phyloP scores from a whole-genome alignment of 768 basidiomycete genomes.

The Filobasidium wieringae region DNA sequence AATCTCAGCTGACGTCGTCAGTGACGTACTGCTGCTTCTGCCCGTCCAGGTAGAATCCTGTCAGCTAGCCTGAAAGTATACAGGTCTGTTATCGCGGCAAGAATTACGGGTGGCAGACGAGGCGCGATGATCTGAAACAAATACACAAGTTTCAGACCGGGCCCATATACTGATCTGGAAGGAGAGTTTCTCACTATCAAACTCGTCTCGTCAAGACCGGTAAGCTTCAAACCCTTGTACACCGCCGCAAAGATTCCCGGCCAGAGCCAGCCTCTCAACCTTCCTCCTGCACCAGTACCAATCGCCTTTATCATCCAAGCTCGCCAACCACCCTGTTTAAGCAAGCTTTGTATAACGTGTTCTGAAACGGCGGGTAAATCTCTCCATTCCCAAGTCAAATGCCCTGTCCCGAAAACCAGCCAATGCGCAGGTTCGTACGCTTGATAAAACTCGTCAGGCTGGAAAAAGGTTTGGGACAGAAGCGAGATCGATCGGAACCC shows the following conservation, averaged over 20 bases:
- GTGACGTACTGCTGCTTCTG: conserved; percentile 54
- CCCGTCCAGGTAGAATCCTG: conserved; percentile 49
- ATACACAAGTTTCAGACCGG: neutral
- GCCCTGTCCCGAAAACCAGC: conserved; percentile 79
- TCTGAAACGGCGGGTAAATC: conserved; percentile 4
- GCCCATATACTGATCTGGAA: conserved; percentile 1
- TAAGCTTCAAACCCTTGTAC: conserved; percentile 56
- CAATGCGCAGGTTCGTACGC: conserved; percentile 83
- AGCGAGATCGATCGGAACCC: neutral
- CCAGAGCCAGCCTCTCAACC: conserved; percentile 45
- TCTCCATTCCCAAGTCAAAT: conserved; percentile 92
- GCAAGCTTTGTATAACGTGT: conserved; percentile 33
- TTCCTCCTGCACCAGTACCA: conserved; percentile 12
- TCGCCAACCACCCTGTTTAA: neutral
- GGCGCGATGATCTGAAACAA: conserved; percentile 56
- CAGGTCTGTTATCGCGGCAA: conserved; percentile 73
- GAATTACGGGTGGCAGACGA: conserved; percentile 56
- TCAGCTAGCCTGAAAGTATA: conserved; percentile 55
- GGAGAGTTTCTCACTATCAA: conserved; percentile 51
- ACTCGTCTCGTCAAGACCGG: conserved; percentile 47
- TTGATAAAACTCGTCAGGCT: conserved; percentile 96
- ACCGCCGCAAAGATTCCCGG: conserved; percentile 68
- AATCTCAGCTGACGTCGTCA: neutral
- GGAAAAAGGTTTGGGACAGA: conserved; percentile 59
- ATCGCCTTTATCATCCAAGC: neutral